Evolutionary conservation across 345 rosid species (phyloP).

Genomic region (Laguncularia racemosa): DNA sequence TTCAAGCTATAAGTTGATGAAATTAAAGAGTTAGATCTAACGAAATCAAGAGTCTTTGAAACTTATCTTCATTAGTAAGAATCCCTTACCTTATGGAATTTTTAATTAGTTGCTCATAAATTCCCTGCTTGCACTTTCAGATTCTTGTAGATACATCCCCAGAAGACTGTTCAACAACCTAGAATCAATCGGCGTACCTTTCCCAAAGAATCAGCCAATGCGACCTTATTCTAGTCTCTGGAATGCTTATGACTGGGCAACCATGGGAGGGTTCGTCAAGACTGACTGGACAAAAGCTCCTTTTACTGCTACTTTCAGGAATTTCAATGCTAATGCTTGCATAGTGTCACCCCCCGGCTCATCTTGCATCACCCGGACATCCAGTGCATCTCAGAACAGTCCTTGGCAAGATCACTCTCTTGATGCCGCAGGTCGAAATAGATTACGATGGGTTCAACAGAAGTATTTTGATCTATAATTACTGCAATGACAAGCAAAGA

Average conservation of each 20-base stretch:
- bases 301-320: too few relatives aligned
- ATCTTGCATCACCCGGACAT: slow-evolving; percentile 13
- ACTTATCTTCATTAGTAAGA: too few relatives aligned
- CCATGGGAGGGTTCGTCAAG: too few relatives aligned
- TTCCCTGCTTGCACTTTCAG: slow-evolving; percentile 3
- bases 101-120: too few relatives aligned
- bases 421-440: slow-evolving; percentile 18
- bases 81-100: too few relatives aligned
- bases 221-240: slow-evolving; percentile 25
- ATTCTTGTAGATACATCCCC: slow-evolving; percentile 47
- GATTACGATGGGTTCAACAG: slow-evolving; percentile 43
- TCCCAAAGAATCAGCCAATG: slow-evolving; percentile 51
- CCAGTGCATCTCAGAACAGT: background rate
- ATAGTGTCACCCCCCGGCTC: slow-evolving; percentile 26
- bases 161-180: slow-evolving; percentile 8
- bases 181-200: slow-evolving; percentile 51
- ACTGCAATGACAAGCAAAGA: slow-evolving; percentile 38
- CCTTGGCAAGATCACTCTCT: slow-evolving; percentile 36
- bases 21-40: too few relatives aligned
- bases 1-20: too few relatives aligned
- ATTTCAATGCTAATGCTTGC: background rate
- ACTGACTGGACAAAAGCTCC: too few relatives aligned
- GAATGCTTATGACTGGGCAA: slow-evolving; percentile 12
- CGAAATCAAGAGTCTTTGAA: too few relatives aligned
- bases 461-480: slow-evolving; percentile 54